Conservation (phyloP, 371 early-diverging fungal species). For the Coemansia sp. region DNA sequence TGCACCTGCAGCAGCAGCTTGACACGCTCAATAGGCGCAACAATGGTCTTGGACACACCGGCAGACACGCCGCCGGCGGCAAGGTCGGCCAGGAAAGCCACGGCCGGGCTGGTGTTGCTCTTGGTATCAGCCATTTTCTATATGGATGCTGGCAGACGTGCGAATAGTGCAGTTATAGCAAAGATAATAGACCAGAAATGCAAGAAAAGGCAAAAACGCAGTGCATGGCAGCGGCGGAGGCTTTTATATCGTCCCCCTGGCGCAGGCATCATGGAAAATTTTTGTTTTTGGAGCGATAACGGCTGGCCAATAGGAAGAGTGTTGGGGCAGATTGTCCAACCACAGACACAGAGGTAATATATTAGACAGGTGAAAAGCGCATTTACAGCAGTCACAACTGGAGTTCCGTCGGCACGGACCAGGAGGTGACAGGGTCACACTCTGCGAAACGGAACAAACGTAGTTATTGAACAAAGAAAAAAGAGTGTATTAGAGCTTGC, state of each 20-base stretch:
- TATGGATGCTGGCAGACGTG: constrained; percentile 2
- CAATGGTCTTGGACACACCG: constrained; percentile 91
- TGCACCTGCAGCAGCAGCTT: constrained; percentile 76
- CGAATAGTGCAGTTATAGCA: too few species aligned
- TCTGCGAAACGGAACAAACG: neutral
- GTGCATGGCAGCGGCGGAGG: neutral
- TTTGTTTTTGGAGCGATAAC: constrained; percentile 7
- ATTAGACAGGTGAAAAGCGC: too few species aligned
- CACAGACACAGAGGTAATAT: neutral
- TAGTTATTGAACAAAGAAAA: neutral
- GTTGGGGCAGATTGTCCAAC: neutral
- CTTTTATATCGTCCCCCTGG: neutral
- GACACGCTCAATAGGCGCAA: constrained; percentile 79
- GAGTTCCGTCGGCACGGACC: neutral
- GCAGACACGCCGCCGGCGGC: constrained; percentile 79
- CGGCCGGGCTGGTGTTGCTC: constrained; percentile 2
- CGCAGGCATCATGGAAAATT: neutral
- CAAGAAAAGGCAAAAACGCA: neutral
- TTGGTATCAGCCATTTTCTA: too few species aligned
- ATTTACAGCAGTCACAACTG: neutral
- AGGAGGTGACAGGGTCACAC: neutral
- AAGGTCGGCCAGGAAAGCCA: constrained; percentile 48
- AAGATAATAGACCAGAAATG: too few species aligned
- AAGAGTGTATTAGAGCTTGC: constrained; percentile 20
- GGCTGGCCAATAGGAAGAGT: neutral